A percentile compares a stretch with the other conserved stretches of the same genome.
Evolutionary conservation across 768 basidiomycete species (phyloP).

Genomic region (Rossbeevera mucosa): DNA sequence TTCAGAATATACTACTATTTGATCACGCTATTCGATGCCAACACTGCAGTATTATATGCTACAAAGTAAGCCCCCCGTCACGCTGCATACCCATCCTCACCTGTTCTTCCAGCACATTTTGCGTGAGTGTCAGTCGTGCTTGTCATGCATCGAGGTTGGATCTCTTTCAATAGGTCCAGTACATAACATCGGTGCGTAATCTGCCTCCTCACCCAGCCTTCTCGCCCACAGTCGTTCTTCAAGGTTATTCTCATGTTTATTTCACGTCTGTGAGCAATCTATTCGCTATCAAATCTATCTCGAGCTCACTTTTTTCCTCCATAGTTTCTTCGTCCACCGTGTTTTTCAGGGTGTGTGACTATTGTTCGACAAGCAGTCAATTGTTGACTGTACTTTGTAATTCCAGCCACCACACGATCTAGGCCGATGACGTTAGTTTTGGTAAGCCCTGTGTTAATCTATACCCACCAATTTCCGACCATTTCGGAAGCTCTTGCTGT

Average conservation of each 20-base stretch:
- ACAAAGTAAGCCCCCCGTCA: conserved; percentile 17
- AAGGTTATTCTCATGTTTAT: conserved; percentile 26
- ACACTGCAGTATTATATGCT: conserved; percentile 22
- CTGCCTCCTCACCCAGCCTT: neutral
- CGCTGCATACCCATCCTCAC: neutral
- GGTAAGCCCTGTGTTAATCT: conserved; percentile 11
- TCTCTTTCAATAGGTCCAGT: conserved; percentile 20
- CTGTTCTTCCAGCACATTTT: conserved; percentile 21
- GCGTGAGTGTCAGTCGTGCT: conserved; percentile 20
- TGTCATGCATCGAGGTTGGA: neutral
- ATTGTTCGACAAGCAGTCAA: neutral
- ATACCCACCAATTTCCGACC: neutral
- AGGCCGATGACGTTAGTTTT: conserved; percentile 7
- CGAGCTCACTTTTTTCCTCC: neutral
- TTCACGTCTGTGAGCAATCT: conserved; percentile 22
- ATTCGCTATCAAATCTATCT: neutral
- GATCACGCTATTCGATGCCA: conserved; percentile 22
- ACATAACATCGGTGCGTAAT: conserved; percentile 21
- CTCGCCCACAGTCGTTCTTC: neutral
- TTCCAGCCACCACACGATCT: conserved; percentile 21
- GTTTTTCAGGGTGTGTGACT: conserved; percentile 20
- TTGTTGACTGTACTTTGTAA: neutral
- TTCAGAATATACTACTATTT: conserved; percentile 29
- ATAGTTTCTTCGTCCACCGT: conserved; percentile 25
- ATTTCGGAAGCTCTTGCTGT: conserved; percentile 13